Evolutionary conservation across 805 yeast genomes (phyloP).

Genomic region (Ogataea saltuana): DNA sequence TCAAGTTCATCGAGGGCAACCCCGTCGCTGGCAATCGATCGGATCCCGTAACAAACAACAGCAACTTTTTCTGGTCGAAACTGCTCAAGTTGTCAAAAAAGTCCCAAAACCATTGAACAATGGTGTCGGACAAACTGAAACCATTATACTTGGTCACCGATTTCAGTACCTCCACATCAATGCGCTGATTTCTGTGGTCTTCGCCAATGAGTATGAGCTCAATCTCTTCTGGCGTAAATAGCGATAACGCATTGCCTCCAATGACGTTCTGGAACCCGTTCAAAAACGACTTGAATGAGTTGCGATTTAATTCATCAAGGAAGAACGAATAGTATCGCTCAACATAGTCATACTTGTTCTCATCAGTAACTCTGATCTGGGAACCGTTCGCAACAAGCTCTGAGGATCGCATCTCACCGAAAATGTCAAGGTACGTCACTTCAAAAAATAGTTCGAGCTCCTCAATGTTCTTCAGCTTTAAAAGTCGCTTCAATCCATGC

Average conservation of each 20-base stretch:
- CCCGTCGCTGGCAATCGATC: slow-evolving; percentile 95
- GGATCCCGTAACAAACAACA: slow-evolving; percentile 84
- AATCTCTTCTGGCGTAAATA: slow-evolving; percentile 81
- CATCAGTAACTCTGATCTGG: slow-evolving; percentile 51
- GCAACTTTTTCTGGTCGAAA: slow-evolving; percentile 57
- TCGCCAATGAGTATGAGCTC: slow-evolving; percentile 78
- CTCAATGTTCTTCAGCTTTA: slow-evolving; percentile 46
- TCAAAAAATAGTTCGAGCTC: slow-evolving; percentile 61
- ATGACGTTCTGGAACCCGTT: slow-evolving; percentile 75
- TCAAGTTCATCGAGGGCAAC: slow-evolving; percentile 68
- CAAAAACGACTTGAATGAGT: slow-evolving; percentile 58
- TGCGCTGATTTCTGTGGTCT: slow-evolving; percentile 45
- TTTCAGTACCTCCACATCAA: slow-evolving; percentile 66
- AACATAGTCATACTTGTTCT: slow-evolving; percentile 62
- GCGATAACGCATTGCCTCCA: slow-evolving; percentile 75
- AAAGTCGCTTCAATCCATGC: slow-evolving; percentile 46
- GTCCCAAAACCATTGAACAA: slow-evolving; percentile 88
- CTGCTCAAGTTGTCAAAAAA: slow-evolving; percentile 50
- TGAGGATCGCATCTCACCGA: slow-evolving; percentile 43
- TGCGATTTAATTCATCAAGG: slow-evolving; percentile 52
- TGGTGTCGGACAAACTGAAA: slow-evolving; percentile 44
- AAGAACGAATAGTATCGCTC: slow-evolving; percentile 61
- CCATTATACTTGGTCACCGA: slow-evolving; percentile 76
- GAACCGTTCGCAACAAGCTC: slow-evolving; percentile 65
- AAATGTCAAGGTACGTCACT: slow-evolving; percentile 52